Evolutionary conservation across 495 filamentous ascomycete species (phyloP).

Genomic region (Hypoxylon fuscum): DNA sequence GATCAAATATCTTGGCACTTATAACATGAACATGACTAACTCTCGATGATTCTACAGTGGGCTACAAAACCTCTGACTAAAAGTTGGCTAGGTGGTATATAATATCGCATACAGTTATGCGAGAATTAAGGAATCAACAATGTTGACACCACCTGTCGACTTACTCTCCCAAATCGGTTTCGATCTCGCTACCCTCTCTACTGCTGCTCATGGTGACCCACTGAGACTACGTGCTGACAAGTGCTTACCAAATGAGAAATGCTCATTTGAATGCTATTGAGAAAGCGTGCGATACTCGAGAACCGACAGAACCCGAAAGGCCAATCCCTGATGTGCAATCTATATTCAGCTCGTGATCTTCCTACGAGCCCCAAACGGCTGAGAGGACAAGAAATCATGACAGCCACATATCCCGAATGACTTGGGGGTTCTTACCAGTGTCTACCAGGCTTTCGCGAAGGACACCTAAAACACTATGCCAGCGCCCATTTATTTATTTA

Average conservation of each 20-base stretch:
- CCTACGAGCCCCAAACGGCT: not conserved
- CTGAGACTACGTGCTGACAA: no score
- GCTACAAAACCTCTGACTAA: slow-evolving; percentile 16
- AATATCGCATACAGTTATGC: no score
- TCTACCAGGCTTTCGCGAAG: no score
- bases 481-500: not conserved
- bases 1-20: no score
- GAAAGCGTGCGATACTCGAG: not conserved
- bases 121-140: no score
- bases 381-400: not conserved
- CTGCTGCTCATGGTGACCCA: no score
- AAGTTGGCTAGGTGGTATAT: not conserved
- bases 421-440: no score
- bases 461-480: not conserved
- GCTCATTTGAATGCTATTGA: not conserved
- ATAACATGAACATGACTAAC: slow-evolving; percentile 21
- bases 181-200: not conserved
- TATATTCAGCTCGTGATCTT: not conserved
- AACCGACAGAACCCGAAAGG: slow-evolving; percentile 5
- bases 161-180: not conserved
- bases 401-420: no score
- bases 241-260: not conserved
- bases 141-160: no score
- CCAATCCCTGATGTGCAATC: no score
- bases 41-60: slow-evolving; percentile 12